These are phyloP conservation scores for Euphorbia pulcherrima DNA, from an alignment of 345 rosid species.

Conservation along the genomic window DNA sequence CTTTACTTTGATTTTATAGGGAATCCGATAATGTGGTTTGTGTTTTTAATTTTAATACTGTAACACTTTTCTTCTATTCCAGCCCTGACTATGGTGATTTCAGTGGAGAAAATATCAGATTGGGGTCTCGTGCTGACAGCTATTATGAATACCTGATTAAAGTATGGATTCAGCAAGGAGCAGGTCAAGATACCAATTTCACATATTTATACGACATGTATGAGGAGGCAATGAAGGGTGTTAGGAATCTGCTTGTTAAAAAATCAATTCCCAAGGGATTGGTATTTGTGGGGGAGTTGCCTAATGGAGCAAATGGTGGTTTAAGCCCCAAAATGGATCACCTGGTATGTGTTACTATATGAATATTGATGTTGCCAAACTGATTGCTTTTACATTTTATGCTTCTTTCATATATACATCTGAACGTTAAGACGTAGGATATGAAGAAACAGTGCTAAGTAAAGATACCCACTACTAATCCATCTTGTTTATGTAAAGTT, in stretches of 20 bases:
- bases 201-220: conserved; percentile 83
- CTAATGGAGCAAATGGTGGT: conserved; percentile 63
- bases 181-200: conserved; percentile 36
- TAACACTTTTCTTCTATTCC: conserved; percentile 29
- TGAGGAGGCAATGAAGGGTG: conserved; percentile 94
- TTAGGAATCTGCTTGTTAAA: conserved; percentile 71
- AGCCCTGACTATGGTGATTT: conserved; percentile 90
- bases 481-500: not conserved
- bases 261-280: conserved; percentile 80
- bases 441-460: conserved; percentile 10
- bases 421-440: not conserved
- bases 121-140: conserved; percentile 99
- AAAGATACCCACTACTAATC: not conserved
- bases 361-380: conserved; percentile 3
- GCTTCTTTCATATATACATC: not conserved
- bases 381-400: not conserved
- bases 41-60: too few species aligned
- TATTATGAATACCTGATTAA: conserved; percentile 91
- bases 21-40: not conserved
- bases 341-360: conserved; percentile 54
- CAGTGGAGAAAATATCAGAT: conserved; percentile 83
- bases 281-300: conserved; percentile 93
- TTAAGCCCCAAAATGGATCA: conserved; percentile 99
- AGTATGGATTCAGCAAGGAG: conserved; percentile 92
- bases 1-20: not conserved